Evolutionary conservation across 2,329 filamentous ascomycete genomes (phyloP).

Genomic region (Penicillium hesseltinei): DNA sequence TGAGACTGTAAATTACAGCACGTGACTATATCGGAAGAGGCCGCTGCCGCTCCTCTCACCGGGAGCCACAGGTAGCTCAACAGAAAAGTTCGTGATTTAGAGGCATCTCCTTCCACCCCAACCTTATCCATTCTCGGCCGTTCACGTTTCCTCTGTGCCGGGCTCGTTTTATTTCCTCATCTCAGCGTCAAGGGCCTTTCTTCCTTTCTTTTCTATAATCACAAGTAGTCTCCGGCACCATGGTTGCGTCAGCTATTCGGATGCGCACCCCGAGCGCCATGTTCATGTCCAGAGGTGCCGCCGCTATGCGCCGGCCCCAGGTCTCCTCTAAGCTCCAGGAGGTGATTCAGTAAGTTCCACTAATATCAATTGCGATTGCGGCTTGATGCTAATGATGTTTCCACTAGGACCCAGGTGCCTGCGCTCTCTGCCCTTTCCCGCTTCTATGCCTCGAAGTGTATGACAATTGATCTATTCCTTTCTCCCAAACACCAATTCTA

Average conservation of each 20-base stretch:
- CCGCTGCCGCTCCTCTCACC: constrained; percentile 32
- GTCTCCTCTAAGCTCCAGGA: constrained; percentile 45
- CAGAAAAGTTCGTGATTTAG: constrained; percentile 41
- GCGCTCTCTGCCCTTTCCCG: constrained; percentile 60
- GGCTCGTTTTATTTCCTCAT: constrained; percentile 20
- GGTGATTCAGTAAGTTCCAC: constrained; percentile 39
- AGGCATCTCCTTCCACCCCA: constrained; percentile 29
- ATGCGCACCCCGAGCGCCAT: constrained; percentile 47
- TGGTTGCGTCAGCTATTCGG: constrained; percentile 54
- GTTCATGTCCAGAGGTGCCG: constrained; percentile 42
- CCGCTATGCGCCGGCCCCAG: constrained; percentile 47
- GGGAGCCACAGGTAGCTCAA: constrained; percentile 37
- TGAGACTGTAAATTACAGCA: not conserved
- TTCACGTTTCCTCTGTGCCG: constrained; percentile 20
- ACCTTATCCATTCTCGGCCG: constrained; percentile 29
- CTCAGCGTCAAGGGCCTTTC: constrained; percentile 25
- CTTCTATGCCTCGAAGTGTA: constrained; percentile 70
- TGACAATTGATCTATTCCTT: constrained; percentile 26
- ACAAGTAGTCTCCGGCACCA: constrained; percentile 42
- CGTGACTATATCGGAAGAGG: constrained; percentile 32
- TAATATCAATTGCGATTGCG: not conserved
- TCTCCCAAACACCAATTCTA: constrained; percentile 9
- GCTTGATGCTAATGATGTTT: constrained; percentile 22
- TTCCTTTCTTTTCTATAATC: constrained; percentile 20
- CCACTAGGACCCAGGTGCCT: constrained; percentile 45